These are phyloP conservation scores for Macadamia tetraphylla DNA, from an alignment of 164 flowering plant genomes.

Conservation along the genomic window DNA sequence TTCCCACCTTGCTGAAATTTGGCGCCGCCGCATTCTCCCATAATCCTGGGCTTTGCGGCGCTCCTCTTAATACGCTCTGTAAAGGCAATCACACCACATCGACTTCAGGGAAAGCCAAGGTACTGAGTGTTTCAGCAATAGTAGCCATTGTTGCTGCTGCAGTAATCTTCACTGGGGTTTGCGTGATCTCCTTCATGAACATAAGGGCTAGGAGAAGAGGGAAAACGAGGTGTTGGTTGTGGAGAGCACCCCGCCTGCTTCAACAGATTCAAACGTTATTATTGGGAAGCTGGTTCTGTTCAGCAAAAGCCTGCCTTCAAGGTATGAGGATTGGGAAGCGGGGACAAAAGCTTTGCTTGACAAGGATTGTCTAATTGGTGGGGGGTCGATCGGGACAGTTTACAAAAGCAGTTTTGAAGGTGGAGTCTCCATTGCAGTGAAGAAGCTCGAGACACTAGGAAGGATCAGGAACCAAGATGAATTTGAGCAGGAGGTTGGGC, in stretches of 20 bases:
- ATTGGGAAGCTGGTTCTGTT: slow-evolving; percentile 94
- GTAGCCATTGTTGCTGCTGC: slow-evolving; percentile 93
- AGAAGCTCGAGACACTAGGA: slow-evolving; percentile 88
- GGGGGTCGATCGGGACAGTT: slow-evolving; percentile 84
- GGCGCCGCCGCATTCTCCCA: slow-evolving; percentile 57
- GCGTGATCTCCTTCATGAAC: slow-evolving; percentile 60
- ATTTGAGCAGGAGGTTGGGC: slow-evolving; percentile 91
- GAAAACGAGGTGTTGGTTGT: slow-evolving; percentile 37
- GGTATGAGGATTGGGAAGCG: slow-evolving; percentile 94
- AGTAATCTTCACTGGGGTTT: slow-evolving; percentile 71
- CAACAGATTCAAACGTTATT: slow-evolving; percentile 72
- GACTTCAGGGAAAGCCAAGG: slow-evolving; percentile 30
- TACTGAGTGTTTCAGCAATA: slow-evolving; percentile 66
- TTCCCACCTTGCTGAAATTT: slow-evolving; percentile 42
- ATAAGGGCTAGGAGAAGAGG: slow-evolving; percentile 45
- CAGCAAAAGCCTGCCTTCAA: slow-evolving; percentile 86
- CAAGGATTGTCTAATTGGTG: slow-evolving; percentile 76
- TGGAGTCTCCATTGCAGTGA: slow-evolving; percentile 84
- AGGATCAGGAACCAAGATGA: slow-evolving; percentile 91
- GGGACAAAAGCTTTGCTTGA: slow-evolving; percentile 94
- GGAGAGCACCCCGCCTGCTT: slow-evolving; percentile 69
- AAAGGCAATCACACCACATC: slow-evolving; percentile 23
- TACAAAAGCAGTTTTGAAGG: slow-evolving; percentile 83
- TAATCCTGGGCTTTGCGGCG: slow-evolving; percentile 77
- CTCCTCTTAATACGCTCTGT: slow-evolving; percentile 57